Evolutionary conservation across 208 protist genomes (phyloP).

Genomic region (Wallacemonas sp.): DNA sequence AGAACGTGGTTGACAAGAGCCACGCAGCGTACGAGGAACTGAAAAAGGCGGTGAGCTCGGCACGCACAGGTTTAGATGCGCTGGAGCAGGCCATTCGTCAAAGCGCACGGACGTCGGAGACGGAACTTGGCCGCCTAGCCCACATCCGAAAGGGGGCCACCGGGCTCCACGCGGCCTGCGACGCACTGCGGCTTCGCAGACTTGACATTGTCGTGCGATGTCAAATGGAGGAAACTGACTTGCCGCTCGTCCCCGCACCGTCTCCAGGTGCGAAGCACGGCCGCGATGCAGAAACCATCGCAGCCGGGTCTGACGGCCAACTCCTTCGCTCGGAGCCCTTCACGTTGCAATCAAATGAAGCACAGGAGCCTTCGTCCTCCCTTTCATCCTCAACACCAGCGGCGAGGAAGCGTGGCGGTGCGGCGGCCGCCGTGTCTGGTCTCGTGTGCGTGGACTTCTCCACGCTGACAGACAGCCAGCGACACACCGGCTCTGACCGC

Average conservation of each 20-base stretch:
- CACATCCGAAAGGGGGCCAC: constrained; percentile 68
- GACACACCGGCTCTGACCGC: constrained; percentile 39
- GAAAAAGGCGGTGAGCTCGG: constrained; percentile 31
- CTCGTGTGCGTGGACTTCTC: constrained; percentile 76
- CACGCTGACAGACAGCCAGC: constrained; percentile 49
- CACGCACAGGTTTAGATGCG: constrained; percentile 45
- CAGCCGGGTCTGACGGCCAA: neutral
- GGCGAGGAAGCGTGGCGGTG: neutral
- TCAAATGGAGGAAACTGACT: constrained; percentile 83
- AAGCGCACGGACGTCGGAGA: constrained; percentile 45
- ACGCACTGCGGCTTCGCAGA: constrained; percentile 77
- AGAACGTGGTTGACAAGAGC: constrained; percentile 44
- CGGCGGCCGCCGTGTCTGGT: neutral
- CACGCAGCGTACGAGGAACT: constrained; percentile 47
- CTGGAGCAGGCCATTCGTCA: constrained; percentile 70
- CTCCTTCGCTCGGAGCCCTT: constrained; percentile 68
- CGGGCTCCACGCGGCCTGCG: constrained; percentile 72
- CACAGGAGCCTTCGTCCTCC: neutral
- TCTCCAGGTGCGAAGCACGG: constrained; percentile 43
- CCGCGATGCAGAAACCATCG: constrained; percentile 22
- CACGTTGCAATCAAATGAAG: constrained; percentile 23
- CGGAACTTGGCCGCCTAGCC: constrained; percentile 54
- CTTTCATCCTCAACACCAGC: neutral
- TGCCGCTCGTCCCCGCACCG: constrained; percentile 49
- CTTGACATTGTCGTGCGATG: constrained; percentile 75